Percentiles rank a stretch among this genome's conserved stretches.
Evolutionary conservation across 805 yeast genomes (phyloP).

Genomic region (Candida morakotiae): DNA sequence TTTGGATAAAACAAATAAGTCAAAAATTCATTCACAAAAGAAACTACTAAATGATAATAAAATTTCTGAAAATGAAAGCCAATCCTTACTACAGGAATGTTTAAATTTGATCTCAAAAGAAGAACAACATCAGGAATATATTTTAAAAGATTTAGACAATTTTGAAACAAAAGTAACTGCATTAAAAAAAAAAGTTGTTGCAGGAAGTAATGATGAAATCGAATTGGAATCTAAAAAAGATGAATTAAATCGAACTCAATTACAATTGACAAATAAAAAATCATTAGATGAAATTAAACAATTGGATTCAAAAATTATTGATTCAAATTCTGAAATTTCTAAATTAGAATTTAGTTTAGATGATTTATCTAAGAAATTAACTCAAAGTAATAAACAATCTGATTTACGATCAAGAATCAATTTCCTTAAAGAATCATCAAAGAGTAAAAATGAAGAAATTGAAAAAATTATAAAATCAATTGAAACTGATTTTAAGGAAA

Average conservation of each 20-base stretch:
- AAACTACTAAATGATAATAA: conserved; percentile 8
- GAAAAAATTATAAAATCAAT: conserved; percentile 22
- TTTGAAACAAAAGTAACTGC: conserved; percentile 30
- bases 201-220: conserved; percentile 34
- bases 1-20: conserved; percentile 4
- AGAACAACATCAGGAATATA: conserved; percentile 39
- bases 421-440: conserved; percentile 38
- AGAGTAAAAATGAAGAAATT: conserved; percentile 24
- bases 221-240: conserved; percentile 44
- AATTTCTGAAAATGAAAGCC: conserved; percentile 8
- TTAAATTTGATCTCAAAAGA: conserved; percentile 32
- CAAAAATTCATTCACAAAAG: conserved; percentile 3
- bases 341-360: conserved; percentile 43
- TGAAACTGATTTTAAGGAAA: conserved; percentile 15
- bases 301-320: conserved; percentile 26
- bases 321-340: conserved; percentile 31
- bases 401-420: conserved; percentile 54
- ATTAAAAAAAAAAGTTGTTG: conserved; percentile 35
- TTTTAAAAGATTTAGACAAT: conserved; percentile 35
- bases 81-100: conserved; percentile 13
- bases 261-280: conserved; percentile 23
- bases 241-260: conserved; percentile 35
- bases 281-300: conserved; percentile 12
- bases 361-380: conserved; percentile 45
- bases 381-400: conserved; percentile 51